phyloP scores from a whole-genome alignment of 73 alveolate genomes.

The Tetrahymena thermophila region DNA sequence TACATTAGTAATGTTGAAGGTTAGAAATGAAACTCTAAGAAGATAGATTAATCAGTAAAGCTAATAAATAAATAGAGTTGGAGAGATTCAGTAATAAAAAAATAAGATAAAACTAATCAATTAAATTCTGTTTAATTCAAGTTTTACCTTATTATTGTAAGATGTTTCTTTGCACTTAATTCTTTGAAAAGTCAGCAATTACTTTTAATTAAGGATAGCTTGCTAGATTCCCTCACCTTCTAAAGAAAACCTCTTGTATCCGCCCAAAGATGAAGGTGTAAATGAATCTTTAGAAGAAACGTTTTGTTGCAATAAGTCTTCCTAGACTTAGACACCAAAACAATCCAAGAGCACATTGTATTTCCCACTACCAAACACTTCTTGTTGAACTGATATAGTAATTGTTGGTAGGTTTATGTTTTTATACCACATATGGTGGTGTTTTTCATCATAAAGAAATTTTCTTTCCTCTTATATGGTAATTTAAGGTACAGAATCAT shows the following conservation, averaged over 20 bases:
- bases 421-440: neutral
- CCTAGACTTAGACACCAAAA: neutral
- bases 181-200: neutral
- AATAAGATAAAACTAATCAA: neutral
- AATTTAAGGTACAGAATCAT: neutral
- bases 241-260: neutral
- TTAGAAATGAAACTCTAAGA: too few species aligned
- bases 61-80: neutral
- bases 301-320: neutral
- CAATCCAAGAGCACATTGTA: neutral
- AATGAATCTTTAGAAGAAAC: neutral
- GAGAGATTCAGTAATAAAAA: neutral
- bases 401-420: neutral
- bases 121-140: neutral
- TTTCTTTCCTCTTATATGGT: neutral
- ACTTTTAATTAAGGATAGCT: neutral
- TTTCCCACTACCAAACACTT: neutral
- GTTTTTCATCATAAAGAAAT: neutral
- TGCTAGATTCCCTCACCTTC: neutral
- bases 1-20: too few species aligned
- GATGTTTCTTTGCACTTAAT: neutral
- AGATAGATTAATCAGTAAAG: neutral
- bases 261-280: neutral
- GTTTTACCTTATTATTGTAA: neutral
- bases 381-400: neutral